Conservation (phyloP, 1,139 yeast genomes). For the Yamadazyma aaseri region DNA sequence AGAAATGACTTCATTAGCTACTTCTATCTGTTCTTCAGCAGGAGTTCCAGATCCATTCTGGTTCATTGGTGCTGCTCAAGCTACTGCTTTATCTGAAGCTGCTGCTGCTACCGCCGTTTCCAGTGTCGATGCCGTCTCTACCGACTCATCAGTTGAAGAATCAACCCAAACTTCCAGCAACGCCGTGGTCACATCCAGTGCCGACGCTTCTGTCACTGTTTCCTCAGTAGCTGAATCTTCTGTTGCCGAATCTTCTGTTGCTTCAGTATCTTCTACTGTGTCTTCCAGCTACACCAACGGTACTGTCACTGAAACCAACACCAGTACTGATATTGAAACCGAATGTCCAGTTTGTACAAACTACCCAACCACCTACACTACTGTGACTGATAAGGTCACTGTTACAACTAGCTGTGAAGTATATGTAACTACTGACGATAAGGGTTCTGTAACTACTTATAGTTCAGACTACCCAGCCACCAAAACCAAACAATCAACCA, state of each 20-base stretch:
- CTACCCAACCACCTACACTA: conserved; percentile 15
- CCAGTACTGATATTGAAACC: conserved; percentile 10
- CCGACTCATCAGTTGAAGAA: conserved; percentile 16
- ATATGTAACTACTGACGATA: conserved; percentile 13
- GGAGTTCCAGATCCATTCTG: conserved; percentile 29
- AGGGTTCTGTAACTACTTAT: conserved; percentile 11
- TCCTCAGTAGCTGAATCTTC: conserved; percentile 21
- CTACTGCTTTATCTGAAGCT: conserved; percentile 11
- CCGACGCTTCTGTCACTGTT: conserved; percentile 10
- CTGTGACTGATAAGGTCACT: conserved; percentile 10
- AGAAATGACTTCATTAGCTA: conserved; percentile 23
- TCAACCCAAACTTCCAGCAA: conserved; percentile 28
- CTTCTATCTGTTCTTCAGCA: conserved; percentile 26
- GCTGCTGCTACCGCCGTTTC: conserved; percentile 10
- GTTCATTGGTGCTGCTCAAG: conserved; percentile 20
- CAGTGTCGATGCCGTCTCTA: conserved; percentile 1
- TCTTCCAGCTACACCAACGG: conserved; percentile 1
- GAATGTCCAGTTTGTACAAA: conserved; percentile 15
- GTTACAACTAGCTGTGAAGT: conserved; percentile 16
- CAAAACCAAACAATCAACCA: conserved; percentile 19
- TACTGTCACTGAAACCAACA: conserved; percentile 6
- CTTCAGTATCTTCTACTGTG: background rate
- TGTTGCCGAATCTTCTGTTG: conserved; percentile 4
- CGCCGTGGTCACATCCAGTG: conserved; percentile 1
- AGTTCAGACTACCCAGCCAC: conserved; percentile 8